A percentile compares a stretch with the other conserved stretches of the same genome.
These are phyloP conservation scores for Tuber brumale DNA, from an alignment of 495 filamentous ascomycete genomes.

Conservation along the genomic window DNA sequence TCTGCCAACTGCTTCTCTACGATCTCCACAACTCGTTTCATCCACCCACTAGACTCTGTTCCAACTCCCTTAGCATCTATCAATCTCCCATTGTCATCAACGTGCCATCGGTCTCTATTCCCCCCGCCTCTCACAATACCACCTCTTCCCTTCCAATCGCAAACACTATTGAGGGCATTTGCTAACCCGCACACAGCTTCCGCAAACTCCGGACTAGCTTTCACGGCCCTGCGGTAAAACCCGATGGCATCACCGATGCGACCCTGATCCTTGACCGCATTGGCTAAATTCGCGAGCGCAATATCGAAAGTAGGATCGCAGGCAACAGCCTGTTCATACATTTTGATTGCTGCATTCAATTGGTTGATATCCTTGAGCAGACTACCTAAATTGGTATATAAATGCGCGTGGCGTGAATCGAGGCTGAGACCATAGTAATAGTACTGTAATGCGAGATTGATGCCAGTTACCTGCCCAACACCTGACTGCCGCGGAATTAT, in stretches of 20 bases:
- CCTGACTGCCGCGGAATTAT: slow-evolving; percentile 47
- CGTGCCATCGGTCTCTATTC: slow-evolving; percentile 85
- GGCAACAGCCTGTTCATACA: slow-evolving; percentile 92
- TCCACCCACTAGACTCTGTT: slow-evolving; percentile 66
- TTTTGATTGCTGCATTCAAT: slow-evolving; percentile 79
- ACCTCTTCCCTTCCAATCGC: slow-evolving; percentile 86
- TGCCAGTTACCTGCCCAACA: slow-evolving; percentile 74
- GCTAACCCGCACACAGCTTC: slow-evolving; percentile 95
- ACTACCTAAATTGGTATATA: slow-evolving; percentile 95
- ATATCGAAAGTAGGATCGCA: slow-evolving; percentile 95
- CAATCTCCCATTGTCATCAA: slow-evolving; percentile 78
- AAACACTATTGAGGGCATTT: slow-evolving; percentile 94
- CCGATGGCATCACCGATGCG: slow-evolving; percentile 82
- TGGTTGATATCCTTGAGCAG: slow-evolving; percentile 96
- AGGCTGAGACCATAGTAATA: slow-evolving; percentile 89
- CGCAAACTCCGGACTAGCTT: slow-evolving; percentile 88
- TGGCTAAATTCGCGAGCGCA: slow-evolving; percentile 91
- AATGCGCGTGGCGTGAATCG: slow-evolving; percentile 86
- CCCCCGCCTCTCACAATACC: slow-evolving; percentile 67
- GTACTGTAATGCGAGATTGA: slow-evolving; percentile 82
- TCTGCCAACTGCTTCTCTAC: slow-evolving; percentile 85
- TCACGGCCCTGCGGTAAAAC: slow-evolving; percentile 87
- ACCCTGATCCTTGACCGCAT: slow-evolving; percentile 96
- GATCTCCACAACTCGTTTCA: slow-evolving; percentile 90
- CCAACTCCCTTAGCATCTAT: slow-evolving; percentile 60